phyloP scores from a whole-genome alignment of 768 basidiomycete species.

The Auriscalpium vulgare region DNA sequence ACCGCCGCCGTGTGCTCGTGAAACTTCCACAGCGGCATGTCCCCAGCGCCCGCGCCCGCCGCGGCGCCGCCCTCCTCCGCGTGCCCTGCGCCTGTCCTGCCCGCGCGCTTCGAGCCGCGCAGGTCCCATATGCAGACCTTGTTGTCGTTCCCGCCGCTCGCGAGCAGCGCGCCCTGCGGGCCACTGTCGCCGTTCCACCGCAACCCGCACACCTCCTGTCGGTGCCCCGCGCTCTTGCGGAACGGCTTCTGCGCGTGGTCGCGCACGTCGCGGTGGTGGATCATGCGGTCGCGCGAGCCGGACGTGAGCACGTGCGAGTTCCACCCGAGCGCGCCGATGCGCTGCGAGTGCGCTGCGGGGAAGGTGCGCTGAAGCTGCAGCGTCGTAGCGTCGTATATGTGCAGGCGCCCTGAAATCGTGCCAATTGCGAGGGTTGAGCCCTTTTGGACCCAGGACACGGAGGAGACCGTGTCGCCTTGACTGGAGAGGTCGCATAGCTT shows the following conservation, averaged over 20 bases:
- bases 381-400: conserved; percentile 88
- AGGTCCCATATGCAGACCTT: conserved; percentile 98
- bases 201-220: conserved; percentile 94
- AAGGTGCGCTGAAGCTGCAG: conserved; percentile 75
- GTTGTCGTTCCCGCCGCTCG: conserved; percentile 97
- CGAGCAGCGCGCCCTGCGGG: conserved; percentile 50
- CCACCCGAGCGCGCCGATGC: conserved; percentile 94
- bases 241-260: conserved; percentile 58
- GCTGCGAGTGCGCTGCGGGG: conserved; percentile 73
- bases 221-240: conserved; percentile 62
- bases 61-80: conserved; percentile 22
- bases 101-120: conserved; percentile 47
- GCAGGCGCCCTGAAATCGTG: conserved; percentile 79
- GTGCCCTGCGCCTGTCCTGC: conserved; percentile 17
- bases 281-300: conserved; percentile 84
- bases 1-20: conserved; percentile 96
- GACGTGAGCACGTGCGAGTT: conserved; percentile 81
- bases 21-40: conserved; percentile 84
- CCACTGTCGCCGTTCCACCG: conserved; percentile 71
- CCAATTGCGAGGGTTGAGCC: conserved; percentile 90
- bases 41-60: conserved; percentile 31
- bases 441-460: conserved; percentile 90
- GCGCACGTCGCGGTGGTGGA: conserved; percentile 90
- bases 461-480: conserved; percentile 71
- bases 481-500: conserved; percentile 76